A percentile compares a stretch with the other conserved stretches of the same genome.
These are phyloP conservation scores for Dillenia suffruticosa DNA, from an alignment of 164 flowering plant species.

Conservation along the genomic window DNA sequence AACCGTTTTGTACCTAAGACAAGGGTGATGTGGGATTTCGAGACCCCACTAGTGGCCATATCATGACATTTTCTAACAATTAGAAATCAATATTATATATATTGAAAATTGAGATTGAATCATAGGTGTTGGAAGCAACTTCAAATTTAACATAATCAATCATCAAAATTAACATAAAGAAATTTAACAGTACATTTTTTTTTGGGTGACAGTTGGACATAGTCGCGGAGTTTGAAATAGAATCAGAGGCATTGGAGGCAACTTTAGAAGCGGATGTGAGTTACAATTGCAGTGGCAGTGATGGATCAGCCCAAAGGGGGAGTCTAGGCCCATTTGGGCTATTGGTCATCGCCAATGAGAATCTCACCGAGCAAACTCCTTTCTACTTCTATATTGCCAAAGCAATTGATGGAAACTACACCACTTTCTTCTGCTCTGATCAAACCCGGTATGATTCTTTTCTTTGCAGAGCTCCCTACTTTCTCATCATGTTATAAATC, in stretches of 20 bases:
- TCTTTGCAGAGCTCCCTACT: no score
- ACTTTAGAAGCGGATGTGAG: conserved; percentile 10
- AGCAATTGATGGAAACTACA: conserved; percentile 19
- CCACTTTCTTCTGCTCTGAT: conserved; percentile 53
- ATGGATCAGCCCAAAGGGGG: conserved; percentile 38
- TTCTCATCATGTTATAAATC: neutral
- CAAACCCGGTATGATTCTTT: conserved; percentile 32
- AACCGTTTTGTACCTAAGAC: no score
- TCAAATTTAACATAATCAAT: no score
- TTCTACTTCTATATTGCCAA: conserved; percentile 43
- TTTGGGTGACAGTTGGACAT: conserved; percentile 41
- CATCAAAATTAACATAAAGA: no score
- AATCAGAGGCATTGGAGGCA: conserved; percentile 16
- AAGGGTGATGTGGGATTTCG: no score
- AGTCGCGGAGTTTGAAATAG: conserved; percentile 41
- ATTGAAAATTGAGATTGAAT: neutral
- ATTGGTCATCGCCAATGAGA: conserved; percentile 39
- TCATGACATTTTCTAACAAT: no score
- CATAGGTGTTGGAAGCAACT: neutral
- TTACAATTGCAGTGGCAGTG: conserved; percentile 23
- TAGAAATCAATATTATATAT: no score
- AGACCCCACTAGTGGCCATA: no score
- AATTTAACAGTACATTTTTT: neutral
- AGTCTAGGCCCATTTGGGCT: conserved; percentile 61
- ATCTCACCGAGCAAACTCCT: conserved; percentile 54